phyloP scores from a whole-genome alignment of 1,139 yeast genomes.

The Blastobotrys ciferrii region DNA sequence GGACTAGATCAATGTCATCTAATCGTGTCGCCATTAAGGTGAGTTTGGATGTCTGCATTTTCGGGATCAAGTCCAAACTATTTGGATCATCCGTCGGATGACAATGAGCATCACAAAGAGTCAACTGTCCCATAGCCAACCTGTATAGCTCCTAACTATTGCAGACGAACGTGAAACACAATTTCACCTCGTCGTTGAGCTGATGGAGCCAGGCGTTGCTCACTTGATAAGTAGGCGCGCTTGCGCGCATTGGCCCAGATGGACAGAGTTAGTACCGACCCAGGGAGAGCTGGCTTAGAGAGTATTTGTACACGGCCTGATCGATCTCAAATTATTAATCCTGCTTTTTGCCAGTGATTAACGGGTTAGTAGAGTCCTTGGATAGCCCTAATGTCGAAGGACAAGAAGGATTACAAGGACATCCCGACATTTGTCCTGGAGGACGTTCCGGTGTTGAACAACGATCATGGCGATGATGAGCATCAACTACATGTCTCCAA shows the following conservation, averaged over 20 bases:
- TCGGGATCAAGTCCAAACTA: conserved; percentile 22
- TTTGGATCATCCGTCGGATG: conserved; percentile 44
- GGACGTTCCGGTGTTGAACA: conserved; percentile 32
- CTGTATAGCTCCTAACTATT: background rate
- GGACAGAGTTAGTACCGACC: background rate
- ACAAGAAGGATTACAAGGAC: conserved; percentile 19
- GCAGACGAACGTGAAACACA: background rate
- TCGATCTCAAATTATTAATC: background rate
- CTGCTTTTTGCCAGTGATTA: background rate
- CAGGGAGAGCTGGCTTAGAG: background rate
- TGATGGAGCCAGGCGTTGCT: background rate
- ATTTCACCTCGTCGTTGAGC: background rate
- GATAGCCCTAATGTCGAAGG: background rate
- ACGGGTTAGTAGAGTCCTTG: background rate
- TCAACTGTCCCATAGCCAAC: background rate
- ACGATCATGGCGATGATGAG: conserved; percentile 12
- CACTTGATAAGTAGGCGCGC: background rate
- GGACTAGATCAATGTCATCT: conserved; percentile 39
- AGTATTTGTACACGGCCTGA: background rate
- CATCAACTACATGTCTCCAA: conserved; percentile 15
- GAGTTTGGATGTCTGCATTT: conserved; percentile 27
- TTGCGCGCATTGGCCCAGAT: background rate
- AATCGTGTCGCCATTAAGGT: conserved; percentile 41
- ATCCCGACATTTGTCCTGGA: conserved; percentile 38
- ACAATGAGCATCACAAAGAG: conserved; percentile 60